Conservation (phyloP, 2,329 filamentous ascomycete genomes). For the Aspergillus persii region DNA sequence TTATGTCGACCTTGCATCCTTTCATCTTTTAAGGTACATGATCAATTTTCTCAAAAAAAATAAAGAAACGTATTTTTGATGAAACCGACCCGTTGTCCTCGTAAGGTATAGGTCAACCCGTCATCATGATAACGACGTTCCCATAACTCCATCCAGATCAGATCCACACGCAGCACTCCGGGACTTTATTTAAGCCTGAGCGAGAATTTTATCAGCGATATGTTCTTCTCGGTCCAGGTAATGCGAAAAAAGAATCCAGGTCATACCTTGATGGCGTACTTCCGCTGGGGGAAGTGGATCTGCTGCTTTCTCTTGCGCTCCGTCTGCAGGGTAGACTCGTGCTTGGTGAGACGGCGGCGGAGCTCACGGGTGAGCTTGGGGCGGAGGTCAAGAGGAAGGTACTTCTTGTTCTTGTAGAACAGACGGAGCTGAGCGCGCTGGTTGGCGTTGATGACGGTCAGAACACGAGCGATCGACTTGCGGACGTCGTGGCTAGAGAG, state of each 20-base stretch:
- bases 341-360: constrained; percentile 87
- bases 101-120: constrained; percentile 29
- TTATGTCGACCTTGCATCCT: constrained; percentile 37
- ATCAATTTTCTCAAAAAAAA: constrained; percentile 25
- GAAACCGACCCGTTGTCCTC: constrained; percentile 28
- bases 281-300: constrained; percentile 96
- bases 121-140: constrained; percentile 31
- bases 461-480: constrained; percentile 98
- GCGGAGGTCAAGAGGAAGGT: constrained; percentile 96
- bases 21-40: constrained; percentile 38
- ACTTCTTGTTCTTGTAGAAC: constrained; percentile 99
- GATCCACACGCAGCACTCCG: constrained; percentile 26
- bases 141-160: constrained; percentile 39
- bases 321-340: constrained; percentile 80
- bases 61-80: constrained; percentile 27
- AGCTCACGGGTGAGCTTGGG: constrained; percentile 98
- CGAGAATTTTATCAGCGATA: constrained; percentile 4
- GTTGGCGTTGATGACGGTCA: constrained; percentile 99
- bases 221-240: not conserved
- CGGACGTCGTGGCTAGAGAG: constrained; percentile 84
- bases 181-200: constrained; percentile 31
- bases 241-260: no score
- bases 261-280: constrained; percentile 95
- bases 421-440: constrained; percentile 96
- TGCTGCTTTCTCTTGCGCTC: constrained; percentile 97